These are phyloP conservation scores for Pseudogymnoascus sp. DNA, from an alignment of 2,329 filamentous ascomycete genomes.

Conservation along the genomic window DNA sequence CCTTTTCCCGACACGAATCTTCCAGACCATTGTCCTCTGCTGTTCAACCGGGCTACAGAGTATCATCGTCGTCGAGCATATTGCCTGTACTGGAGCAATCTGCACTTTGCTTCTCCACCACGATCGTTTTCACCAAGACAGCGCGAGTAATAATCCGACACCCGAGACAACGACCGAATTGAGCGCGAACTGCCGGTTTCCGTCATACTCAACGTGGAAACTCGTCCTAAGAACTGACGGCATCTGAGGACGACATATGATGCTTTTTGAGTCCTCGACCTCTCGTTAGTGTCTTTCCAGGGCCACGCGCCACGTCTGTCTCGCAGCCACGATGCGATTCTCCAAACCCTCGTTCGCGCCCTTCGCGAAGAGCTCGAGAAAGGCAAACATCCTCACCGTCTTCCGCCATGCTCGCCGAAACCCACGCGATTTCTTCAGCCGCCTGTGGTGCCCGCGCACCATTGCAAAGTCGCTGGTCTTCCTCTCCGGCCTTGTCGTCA, in stretches of 20 bases:
- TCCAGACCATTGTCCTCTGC: neutral
- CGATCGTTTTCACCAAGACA: slow-evolving; percentile 7
- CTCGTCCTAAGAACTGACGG: neutral
- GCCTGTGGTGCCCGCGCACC: neutral
- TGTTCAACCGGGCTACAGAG: neutral
- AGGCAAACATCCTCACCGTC: neutral
- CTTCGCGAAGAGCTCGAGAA: slow-evolving; percentile 1
- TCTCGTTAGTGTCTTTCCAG: neutral
- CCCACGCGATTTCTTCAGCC: neutral
- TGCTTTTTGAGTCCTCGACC: slow-evolving; percentile 2
- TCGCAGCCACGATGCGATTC: slow-evolving; percentile 1
- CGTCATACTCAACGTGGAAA: neutral
- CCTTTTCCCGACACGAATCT: slow-evolving; percentile 4
- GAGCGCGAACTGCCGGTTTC: neutral
- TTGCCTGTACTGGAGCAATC: neutral
- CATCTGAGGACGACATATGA: slow-evolving; percentile 3
- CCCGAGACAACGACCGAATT: neutral
- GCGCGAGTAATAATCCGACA: neutral
- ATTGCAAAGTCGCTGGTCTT: neutral
- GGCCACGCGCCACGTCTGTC: neutral
- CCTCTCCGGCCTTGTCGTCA: neutral
- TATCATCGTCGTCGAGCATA: neutral
- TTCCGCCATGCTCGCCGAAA: slow-evolving; percentile 3
- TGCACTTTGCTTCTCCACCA: neutral
- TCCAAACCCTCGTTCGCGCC: neutral